Conservation (phyloP, 2,329 filamentous ascomycete genomes). For the Aschersonia sp. region DNA sequence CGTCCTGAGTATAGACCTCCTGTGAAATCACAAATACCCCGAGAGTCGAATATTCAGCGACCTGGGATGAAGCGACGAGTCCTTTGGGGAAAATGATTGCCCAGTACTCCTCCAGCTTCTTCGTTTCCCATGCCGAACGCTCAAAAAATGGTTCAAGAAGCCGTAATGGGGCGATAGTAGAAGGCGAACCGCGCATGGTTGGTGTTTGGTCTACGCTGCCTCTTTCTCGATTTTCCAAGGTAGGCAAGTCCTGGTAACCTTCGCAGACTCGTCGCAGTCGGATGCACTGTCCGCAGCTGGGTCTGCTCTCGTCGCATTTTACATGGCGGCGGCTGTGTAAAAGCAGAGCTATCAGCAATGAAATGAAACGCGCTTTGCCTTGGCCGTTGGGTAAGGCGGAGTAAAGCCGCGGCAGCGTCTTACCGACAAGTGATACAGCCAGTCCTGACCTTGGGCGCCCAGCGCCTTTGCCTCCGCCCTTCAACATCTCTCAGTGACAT, state of each 20-base stretch:
- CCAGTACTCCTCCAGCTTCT: neutral
- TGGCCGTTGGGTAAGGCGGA: neutral
- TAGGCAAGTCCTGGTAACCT: neutral
- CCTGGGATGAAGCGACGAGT: neutral
- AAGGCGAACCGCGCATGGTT: neutral
- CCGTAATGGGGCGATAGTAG: neutral
- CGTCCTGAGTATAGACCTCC: neutral
- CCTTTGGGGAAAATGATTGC: neutral
- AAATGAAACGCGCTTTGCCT: neutral
- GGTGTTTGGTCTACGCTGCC: neutral
- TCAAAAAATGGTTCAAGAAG: neutral
- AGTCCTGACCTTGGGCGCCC: conserved; percentile 1
- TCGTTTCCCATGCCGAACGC: neutral
- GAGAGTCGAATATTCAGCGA: neutral
- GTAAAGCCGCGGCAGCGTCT: neutral
- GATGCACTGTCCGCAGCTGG: conserved; percentile 7
- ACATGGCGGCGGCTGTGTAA: conserved; percentile 9
- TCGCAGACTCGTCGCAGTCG: neutral
- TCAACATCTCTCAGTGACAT: too few relatives aligned
- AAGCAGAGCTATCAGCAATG: neutral
- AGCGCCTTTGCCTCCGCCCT: neutral
- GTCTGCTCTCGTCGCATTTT: conserved; percentile 11
- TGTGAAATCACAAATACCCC: neutral
- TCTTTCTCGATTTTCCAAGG: neutral
- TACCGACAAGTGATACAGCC: conserved; percentile 1